A percentile compares a stretch with the other conserved stretches of the same genome.
phyloP scores from a whole-genome alignment of 2,329 filamentous ascomycete genomes.

The Emmonsiellopsis sp. region DNA sequence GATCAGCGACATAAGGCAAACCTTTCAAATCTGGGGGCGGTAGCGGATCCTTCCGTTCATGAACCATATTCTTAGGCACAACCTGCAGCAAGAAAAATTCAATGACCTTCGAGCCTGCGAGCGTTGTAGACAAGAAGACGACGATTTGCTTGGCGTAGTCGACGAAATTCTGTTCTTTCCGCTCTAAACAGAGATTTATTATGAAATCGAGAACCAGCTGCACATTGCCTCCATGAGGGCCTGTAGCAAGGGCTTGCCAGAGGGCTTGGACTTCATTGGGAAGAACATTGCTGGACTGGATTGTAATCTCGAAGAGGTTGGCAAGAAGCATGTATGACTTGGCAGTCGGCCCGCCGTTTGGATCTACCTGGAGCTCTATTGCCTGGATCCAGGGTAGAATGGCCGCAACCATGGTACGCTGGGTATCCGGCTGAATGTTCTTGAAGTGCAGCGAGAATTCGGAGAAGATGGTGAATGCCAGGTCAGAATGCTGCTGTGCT shows the following conservation, averaged over 20 bases:
- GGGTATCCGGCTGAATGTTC: conserved; percentile 68
- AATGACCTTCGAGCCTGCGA: conserved; percentile 78
- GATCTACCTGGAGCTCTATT: conserved; percentile 84
- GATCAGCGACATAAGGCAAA: conserved; percentile 82
- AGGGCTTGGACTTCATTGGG: conserved; percentile 96
- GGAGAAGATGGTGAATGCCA: conserved; percentile 90
- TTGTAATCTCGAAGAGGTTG: conserved; percentile 93
- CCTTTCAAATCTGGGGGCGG: conserved; percentile 58
- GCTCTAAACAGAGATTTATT: conserved; percentile 84
- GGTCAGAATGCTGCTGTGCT: conserved; percentile 75
- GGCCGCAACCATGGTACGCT: conserved; percentile 88
- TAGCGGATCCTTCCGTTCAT: conserved; percentile 66
- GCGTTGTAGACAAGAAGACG: conserved; percentile 84
- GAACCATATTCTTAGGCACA: conserved; percentile 92
- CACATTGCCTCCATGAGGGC: conserved; percentile 87
- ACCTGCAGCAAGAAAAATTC: conserved; percentile 90
- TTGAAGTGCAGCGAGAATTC: conserved; percentile 94
- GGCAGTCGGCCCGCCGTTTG: conserved; percentile 80
- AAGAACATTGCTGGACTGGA: conserved; percentile 75
- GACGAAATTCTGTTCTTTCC: conserved; percentile 94
- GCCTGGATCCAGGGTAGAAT: conserved; percentile 94
- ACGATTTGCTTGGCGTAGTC: conserved; percentile 98
- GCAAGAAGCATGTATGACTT: conserved; percentile 91
- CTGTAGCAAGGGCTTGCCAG: conserved; percentile 92
- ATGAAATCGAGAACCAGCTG: conserved; percentile 93